A percentile compares a stretch with the other conserved stretches of the same genome.
These are phyloP conservation scores for Suhomyces faveliae DNA, from an alignment of 805 yeast genomes.

Conservation along the genomic window DNA sequence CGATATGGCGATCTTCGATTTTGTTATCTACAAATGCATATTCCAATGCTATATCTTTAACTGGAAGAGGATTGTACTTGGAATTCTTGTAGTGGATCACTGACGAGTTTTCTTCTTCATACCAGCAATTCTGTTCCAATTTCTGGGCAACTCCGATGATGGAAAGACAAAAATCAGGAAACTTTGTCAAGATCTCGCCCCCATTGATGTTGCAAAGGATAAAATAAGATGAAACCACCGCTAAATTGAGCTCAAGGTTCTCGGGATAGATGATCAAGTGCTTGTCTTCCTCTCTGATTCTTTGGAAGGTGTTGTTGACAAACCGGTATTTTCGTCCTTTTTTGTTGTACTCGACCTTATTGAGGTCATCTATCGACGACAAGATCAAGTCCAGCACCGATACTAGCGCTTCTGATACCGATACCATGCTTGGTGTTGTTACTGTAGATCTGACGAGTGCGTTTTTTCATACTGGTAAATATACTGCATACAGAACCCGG, in stretches of 20 bases:
- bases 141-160: conserved; percentile 51
- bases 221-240: conserved; percentile 43
- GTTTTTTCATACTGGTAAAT: neutral
- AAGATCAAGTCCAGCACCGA: conserved; percentile 36
- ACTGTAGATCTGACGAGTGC: neutral
- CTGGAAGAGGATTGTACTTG: conserved; percentile 29
- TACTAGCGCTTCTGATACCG: conserved; percentile 35
- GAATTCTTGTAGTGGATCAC: conserved; percentile 37
- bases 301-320: conserved; percentile 47
- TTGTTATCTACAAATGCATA: conserved; percentile 20
- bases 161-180: conserved; percentile 44
- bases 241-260: conserved; percentile 26
- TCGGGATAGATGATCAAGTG: conserved; percentile 42
- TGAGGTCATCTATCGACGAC: conserved; percentile 31
- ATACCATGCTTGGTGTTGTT: conserved; percentile 2
- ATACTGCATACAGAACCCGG: neutral
- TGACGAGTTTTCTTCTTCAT: conserved; percentile 43
- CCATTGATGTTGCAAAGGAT: conserved; percentile 36
- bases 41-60: conserved; percentile 31
- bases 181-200: conserved; percentile 36
- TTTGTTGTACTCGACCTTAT: conserved; percentile 35
- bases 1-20: conserved; percentile 35
- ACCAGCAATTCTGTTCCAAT: conserved; percentile 50
- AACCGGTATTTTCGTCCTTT: conserved; percentile 51
- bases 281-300: conserved; percentile 50